These are phyloP conservation scores for Aspergillus carbonarius DNA, from an alignment of 2,329 filamentous ascomycete genomes.

Conservation along the genomic window DNA sequence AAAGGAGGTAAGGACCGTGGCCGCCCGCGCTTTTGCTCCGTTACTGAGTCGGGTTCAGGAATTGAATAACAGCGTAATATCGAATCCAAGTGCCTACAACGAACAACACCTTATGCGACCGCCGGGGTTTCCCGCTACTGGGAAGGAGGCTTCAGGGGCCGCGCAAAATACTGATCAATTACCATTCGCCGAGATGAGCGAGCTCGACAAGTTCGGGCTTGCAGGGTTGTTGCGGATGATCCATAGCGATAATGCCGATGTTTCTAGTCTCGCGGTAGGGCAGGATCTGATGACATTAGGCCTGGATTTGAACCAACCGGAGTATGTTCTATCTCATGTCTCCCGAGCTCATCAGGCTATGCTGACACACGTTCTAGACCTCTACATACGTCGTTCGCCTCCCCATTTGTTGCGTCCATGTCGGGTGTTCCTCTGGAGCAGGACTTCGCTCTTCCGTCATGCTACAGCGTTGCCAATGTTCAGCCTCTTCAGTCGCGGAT, in stretches of 20 bases:
- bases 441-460: slow-evolving; percentile 62
- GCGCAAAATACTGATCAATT: slow-evolving; percentile 39
- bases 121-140: slow-evolving; percentile 33
- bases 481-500: slow-evolving; percentile 61
- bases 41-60: slow-evolving; percentile 32
- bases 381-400: slow-evolving; percentile 63
- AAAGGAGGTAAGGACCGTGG: slow-evolving; percentile 34
- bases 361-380: slow-evolving; percentile 43
- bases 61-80: slow-evolving; percentile 32
- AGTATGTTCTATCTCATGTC: slow-evolving; percentile 44
- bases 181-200: slow-evolving; percentile 57
- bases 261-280: slow-evolving; percentile 58
- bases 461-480: slow-evolving; percentile 67
- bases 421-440: slow-evolving; percentile 61
- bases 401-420: slow-evolving; percentile 59
- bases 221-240: slow-evolving; percentile 60
- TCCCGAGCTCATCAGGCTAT: not conserved
- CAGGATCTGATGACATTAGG: slow-evolving; percentile 65
- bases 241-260: slow-evolving; percentile 53
- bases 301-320: slow-evolving; percentile 62
- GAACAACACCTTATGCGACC: slow-evolving; percentile 40
- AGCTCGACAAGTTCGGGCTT: slow-evolving; percentile 60
- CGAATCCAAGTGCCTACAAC: slow-evolving; percentile 34
- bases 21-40: not conserved
- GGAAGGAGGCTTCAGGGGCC: slow-evolving; percentile 35